A percentile compares a stretch with the other conserved stretches of the same genome.
These are phyloP conservation scores for Coemansia pectinata DNA, from an alignment of 192 early-diverging fungal species.

Conservation along the genomic window DNA sequence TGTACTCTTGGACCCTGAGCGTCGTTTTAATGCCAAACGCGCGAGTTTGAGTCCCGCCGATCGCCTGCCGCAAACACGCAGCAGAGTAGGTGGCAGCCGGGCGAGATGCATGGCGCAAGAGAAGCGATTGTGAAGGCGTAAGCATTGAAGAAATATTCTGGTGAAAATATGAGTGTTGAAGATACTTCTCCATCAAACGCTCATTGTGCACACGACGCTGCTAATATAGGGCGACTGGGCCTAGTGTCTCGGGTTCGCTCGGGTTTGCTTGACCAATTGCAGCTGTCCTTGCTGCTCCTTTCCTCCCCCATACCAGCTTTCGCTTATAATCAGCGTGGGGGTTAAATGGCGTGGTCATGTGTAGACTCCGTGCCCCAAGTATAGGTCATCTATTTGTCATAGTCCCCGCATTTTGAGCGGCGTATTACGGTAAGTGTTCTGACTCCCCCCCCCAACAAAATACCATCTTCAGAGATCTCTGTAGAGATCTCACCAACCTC, in stretches of 20 bases:
- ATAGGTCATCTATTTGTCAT: neutral
- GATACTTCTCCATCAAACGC: neutral
- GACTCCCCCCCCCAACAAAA: neutral
- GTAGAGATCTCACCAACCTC: neutral
- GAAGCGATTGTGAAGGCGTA: neutral
- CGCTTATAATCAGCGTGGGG: slow-evolving; percentile 3
- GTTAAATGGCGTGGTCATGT: slow-evolving; percentile 5
- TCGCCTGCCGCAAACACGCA: neutral
- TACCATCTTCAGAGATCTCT: neutral
- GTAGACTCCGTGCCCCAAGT: neutral
- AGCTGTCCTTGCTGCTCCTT: neutral
- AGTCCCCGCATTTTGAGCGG: neutral
- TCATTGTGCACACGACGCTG: neutral
- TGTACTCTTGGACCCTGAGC: slow-evolving; percentile 44
- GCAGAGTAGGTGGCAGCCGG: neutral
- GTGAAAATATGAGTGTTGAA: neutral
- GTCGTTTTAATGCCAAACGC: slow-evolving; percentile 54
- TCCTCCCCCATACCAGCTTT: neutral
- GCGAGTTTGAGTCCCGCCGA: slow-evolving; percentile 20
- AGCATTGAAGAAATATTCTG: slow-evolving; percentile 9
- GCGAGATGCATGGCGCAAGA: slow-evolving; percentile 10
- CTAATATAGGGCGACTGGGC: neutral
- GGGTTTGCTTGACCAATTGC: neutral
- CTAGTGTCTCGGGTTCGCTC: neutral
- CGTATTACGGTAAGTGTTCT: neutral